phyloP scores from a whole-genome alignment of 164 flowering plant genomes.

The Piper longum region DNA sequence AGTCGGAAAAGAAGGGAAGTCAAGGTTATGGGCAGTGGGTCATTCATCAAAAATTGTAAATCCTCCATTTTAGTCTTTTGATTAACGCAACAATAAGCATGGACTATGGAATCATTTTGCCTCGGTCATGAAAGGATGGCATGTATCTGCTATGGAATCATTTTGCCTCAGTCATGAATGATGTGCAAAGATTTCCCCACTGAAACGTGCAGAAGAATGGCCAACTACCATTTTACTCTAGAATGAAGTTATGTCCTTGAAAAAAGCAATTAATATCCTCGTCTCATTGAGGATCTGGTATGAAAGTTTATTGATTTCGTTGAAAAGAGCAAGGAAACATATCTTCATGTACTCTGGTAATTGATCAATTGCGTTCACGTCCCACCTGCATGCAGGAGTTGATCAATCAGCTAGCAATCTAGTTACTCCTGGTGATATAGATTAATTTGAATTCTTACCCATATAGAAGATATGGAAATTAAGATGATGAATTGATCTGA shows the following conservation, averaged over 20 bases:
- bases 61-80: constrained; percentile 6
- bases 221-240: constrained; percentile 23
- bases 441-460: too few relatives aligned
- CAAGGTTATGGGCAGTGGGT: constrained; percentile 9
- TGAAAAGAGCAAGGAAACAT: not conserved
- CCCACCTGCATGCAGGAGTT: not conserved
- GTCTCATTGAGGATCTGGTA: not conserved
- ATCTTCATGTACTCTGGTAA: not conserved
- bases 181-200: constrained; percentile 42
- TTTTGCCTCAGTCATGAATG: constrained; percentile 38
- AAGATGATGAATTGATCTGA: not conserved
- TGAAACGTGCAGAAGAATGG: constrained; percentile 5
- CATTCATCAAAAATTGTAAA: constrained; percentile 6
- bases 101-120: constrained; percentile 35
- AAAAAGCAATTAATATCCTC: too few relatives aligned
- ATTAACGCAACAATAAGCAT: constrained; percentile 14
- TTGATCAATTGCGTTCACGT: not conserved
- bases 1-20: constrained; percentile 27
- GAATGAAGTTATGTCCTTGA: not conserved
- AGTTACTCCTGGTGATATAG: too few relatives aligned
- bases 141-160: constrained; percentile 28
- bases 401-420: too few relatives aligned
- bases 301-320: not conserved
- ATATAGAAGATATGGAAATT: not conserved
- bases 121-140: constrained; percentile 32